phyloP scores from a whole-genome alignment of 257 asterid genomes.

The Solanum sejunctum region DNA sequence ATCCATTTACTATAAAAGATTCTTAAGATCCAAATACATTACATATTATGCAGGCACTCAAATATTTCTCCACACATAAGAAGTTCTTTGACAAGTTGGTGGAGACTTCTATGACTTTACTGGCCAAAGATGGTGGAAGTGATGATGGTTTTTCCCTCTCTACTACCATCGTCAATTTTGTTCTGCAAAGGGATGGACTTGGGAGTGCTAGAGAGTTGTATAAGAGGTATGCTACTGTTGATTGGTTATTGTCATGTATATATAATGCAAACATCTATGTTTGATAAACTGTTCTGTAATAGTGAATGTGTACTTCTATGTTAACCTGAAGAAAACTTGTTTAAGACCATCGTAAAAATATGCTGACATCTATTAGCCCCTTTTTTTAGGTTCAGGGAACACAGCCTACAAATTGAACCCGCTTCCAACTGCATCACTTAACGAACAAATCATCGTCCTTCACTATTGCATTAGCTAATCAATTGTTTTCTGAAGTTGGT shows the following conservation, averaged over 20 bases:
- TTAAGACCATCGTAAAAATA: neutral
- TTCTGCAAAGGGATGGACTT: slow-evolving; percentile 67
- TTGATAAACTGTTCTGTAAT: neutral
- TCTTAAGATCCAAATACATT: neutral
- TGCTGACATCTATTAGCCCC: neutral
- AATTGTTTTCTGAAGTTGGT: neutral
- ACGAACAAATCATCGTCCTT: neutral
- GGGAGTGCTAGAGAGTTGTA: slow-evolving; percentile 59
- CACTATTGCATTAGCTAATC: neutral
- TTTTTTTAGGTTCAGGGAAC: neutral
- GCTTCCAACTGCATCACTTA: neutral
- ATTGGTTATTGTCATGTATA: neutral
- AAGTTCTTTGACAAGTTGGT: slow-evolving; percentile 62
- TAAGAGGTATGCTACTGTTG: slow-evolving; percentile 40
- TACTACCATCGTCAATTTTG: slow-evolving; percentile 34
- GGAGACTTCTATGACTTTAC: slow-evolving; percentile 32
- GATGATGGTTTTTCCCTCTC: slow-evolving; percentile 76
- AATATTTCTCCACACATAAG: slow-evolving; percentile 53
- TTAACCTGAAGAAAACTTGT: neutral
- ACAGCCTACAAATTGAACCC: neutral
- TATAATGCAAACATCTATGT: neutral
- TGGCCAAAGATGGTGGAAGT: slow-evolving; percentile 69
- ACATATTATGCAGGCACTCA: slow-evolving; percentile 55
- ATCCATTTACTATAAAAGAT: neutral
- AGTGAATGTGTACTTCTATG: neutral